A percentile compares a stretch with the other conserved stretches of the same genome.
Evolutionary conservation across 305 asterid genomes (phyloP).

Genomic region (Lippia alba): DNA sequence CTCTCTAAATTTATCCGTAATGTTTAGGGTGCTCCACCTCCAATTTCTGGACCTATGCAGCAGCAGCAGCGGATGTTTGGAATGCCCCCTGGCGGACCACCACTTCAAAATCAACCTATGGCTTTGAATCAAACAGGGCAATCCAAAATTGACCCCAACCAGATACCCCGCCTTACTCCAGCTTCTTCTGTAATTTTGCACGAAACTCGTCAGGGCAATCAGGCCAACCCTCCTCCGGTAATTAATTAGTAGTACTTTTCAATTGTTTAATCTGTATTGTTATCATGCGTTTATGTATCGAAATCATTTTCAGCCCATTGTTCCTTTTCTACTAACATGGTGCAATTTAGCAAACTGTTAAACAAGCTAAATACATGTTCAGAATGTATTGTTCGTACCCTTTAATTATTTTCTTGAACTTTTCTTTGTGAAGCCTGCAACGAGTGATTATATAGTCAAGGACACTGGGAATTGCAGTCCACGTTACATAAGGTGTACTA

Average conservation of each 20-base stretch:
- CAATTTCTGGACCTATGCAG: conserved; percentile 67
- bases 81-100: conserved; percentile 70
- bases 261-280: conserved; percentile 4
- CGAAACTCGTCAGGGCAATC: conserved; percentile 96
- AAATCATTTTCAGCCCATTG: conserved; percentile 17
- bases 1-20: conserved; percentile 39
- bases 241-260: conserved; percentile 42
- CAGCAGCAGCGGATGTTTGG: conserved; percentile 83
- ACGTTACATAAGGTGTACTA: conserved; percentile 94
- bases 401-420: conserved; percentile 31
- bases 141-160: conserved; percentile 89
- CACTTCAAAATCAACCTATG: conserved; percentile 78
- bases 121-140: conserved; percentile 74
- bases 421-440: conserved; percentile 81
- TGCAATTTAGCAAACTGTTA: conserved; percentile 34
- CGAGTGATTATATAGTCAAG: conserved; percentile 88
- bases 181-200: conserved; percentile 72
- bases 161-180: conserved; percentile 87
- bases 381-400: conserved; percentile 1
- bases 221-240: conserved; percentile 99
- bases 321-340: conserved; percentile 23
- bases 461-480: conserved; percentile 99
- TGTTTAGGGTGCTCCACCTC: conserved; percentile 73
- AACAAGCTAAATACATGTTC: conserved; percentile 22
- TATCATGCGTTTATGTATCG: conserved; percentile 11